phyloP scores from a whole-genome alignment of 2,329 filamentous ascomycete species.

The Colletotrichum caudatum region DNA sequence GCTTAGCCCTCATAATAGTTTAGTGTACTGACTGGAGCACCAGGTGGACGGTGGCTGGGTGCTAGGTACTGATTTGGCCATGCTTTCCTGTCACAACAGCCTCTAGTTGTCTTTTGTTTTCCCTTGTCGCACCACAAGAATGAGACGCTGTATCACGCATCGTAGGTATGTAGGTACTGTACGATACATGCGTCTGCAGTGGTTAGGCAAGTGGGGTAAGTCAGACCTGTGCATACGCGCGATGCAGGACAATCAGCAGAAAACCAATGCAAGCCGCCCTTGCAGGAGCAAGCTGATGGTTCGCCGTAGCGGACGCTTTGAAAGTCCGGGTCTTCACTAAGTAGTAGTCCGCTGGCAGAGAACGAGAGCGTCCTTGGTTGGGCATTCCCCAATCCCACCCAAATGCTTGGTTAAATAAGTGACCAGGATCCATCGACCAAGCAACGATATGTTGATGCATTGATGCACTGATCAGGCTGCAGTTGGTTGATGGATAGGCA shows the following conservation, averaged over 20 bases:
- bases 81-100: neutral
- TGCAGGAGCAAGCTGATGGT: conserved; percentile 6
- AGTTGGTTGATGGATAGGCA: neutral
- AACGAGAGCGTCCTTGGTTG: conserved; percentile 10
- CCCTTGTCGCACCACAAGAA: neutral
- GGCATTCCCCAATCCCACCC: neutral
- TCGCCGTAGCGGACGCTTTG: conserved; percentile 11
- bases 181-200: neutral
- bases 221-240: conserved; percentile 6
- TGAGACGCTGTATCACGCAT: neutral
- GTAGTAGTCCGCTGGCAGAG: neutral
- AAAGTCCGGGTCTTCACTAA: neutral
- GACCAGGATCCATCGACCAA: conserved; percentile 5
- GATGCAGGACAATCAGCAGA: neutral
- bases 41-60: neutral
- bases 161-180: neutral
- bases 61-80: neutral
- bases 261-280: conserved; percentile 1
- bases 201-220: neutral
- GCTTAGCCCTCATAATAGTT: neutral
- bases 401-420: neutral
- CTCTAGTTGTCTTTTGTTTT: conserved; percentile 4
- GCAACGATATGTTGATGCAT: conserved; percentile 13
- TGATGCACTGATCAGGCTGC: conserved; percentile 8
- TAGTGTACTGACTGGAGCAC: neutral